Evolutionary conservation across 208 protist genomes (phyloP).

Genomic region (Crithidia acanthocephali): DNA sequence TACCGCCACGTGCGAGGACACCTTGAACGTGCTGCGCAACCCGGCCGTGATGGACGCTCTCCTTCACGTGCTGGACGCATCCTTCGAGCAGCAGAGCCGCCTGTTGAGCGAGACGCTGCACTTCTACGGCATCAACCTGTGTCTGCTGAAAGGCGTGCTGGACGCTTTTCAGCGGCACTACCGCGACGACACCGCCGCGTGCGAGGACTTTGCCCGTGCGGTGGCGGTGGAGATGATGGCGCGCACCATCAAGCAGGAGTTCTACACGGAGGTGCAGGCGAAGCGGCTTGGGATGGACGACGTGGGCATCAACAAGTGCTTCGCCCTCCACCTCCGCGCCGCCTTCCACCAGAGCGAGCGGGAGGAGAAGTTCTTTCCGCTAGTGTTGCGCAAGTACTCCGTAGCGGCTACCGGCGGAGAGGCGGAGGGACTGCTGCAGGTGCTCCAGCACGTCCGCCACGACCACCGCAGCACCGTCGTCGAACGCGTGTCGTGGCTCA

Average conservation of each 20-base stretch:
- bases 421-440: conserved; percentile 42
- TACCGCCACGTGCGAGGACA: conserved; percentile 57
- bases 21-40: conserved; percentile 52
- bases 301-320: conserved; percentile 25
- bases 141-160: conserved; percentile 70
- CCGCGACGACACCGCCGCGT: conserved; percentile 5
- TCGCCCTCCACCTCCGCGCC: conserved; percentile 49
- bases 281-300: conserved; percentile 78
- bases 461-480: conserved; percentile 47
- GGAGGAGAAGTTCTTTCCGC: conserved; percentile 38
- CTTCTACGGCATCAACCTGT: conserved; percentile 79
- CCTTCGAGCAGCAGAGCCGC: conserved; percentile 27
- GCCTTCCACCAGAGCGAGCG: conserved; percentile 42
- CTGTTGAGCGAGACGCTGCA: conserved; percentile 38
- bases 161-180: conserved; percentile 24
- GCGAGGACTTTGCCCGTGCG: conserved; percentile 32
- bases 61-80: conserved; percentile 17
- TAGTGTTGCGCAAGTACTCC: conserved; percentile 71
- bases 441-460: conserved; percentile 45
- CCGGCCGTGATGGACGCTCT: conserved; percentile 48
- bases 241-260: conserved; percentile 81
- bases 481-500: conserved; percentile 58
- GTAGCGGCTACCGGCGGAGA: background rate
- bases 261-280: conserved; percentile 84
- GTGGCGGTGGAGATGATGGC: conserved; percentile 72